These are phyloP conservation scores for Xylaria flabelliformis DNA, from an alignment of 495 filamentous ascomycete species.

Conservation along the genomic window DNA sequence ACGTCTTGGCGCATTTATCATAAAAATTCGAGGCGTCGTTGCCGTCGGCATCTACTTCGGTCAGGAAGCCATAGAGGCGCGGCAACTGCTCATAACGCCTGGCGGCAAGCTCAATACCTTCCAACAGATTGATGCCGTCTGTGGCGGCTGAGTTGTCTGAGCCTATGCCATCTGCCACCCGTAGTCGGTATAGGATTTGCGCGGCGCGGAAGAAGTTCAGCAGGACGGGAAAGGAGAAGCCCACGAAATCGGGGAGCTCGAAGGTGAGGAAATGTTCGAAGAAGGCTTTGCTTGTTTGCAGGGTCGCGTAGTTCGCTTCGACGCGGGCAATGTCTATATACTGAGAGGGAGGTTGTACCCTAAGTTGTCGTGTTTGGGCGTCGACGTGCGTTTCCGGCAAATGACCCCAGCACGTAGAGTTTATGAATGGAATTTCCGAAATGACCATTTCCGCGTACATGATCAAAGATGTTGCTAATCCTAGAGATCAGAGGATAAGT, in stretches of 20 bases:
- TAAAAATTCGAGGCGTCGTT: conserved; percentile 32
- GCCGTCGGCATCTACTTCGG: conserved; percentile 28
- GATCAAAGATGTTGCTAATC: conserved; percentile 6
- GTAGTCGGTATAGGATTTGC: conserved; percentile 38
- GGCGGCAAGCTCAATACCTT: conserved; percentile 24
- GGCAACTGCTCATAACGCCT: conserved; percentile 29
- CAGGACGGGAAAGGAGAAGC: conserved; percentile 33
- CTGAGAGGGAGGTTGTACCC: not conserved
- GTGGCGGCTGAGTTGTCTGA: conserved; percentile 31
- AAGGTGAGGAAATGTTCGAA: conserved; percentile 39
- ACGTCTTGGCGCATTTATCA: conserved; percentile 28
- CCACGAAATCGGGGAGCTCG: conserved; percentile 20
- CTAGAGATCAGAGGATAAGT: conserved; percentile 1
- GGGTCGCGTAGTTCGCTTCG: conserved; percentile 33
- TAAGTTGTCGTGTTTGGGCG: not conserved
- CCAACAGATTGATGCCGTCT: conserved; percentile 31
- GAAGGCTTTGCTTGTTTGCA: conserved; percentile 32
- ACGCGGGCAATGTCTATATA: conserved; percentile 31
- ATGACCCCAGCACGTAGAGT: conserved; percentile 29
- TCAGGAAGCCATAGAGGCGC: conserved; percentile 30
- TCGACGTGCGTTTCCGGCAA: not conserved
- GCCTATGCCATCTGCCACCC: conserved; percentile 34
- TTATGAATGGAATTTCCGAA: conserved; percentile 36
- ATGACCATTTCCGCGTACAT: conserved; percentile 33
- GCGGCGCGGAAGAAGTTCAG: conserved; percentile 35